Evolutionary conservation across 2,329 filamentous ascomycete genomes (phyloP).

Genomic region (Cryphonectria naterciae): DNA sequence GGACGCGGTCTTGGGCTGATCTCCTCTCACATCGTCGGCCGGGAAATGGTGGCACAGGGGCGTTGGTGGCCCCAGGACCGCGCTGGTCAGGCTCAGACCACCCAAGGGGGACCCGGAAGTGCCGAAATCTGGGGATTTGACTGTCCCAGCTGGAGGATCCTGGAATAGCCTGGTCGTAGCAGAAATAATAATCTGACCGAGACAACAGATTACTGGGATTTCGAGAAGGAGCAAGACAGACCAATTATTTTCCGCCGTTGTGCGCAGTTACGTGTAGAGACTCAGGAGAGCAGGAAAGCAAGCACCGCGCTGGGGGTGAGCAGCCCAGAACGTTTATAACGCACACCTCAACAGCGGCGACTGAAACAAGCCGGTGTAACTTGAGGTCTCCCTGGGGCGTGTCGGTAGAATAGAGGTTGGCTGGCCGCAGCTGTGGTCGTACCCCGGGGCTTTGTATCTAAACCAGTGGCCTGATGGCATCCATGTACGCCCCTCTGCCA

Average conservation of each 20-base stretch:
- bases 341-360: slow-evolving; percentile 23
- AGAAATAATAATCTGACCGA: slow-evolving; percentile 23
- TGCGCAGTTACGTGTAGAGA: slow-evolving; percentile 30
- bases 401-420: slow-evolving; percentile 25
- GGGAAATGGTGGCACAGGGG: slow-evolving; percentile 5
- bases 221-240: slow-evolving; percentile 29
- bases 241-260: slow-evolving; percentile 33
- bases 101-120: not conserved
- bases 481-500: slow-evolving; percentile 13
- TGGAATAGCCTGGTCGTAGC: not conserved
- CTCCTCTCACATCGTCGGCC: slow-evolving; percentile 24
- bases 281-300: slow-evolving; percentile 28
- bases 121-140: slow-evolving; percentile 8
- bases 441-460: slow-evolving; percentile 19
- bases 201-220: slow-evolving; percentile 20
- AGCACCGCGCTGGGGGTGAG: slow-evolving; percentile 21
- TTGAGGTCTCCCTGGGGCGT: slow-evolving; percentile 21
- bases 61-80: slow-evolving; percentile 10
- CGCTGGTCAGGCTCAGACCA: slow-evolving; percentile 9
- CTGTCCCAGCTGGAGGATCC: not conserved
- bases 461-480: slow-evolving; percentile 12
- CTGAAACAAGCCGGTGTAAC: slow-evolving; percentile 32
- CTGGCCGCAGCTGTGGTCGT: slow-evolving; percentile 30
- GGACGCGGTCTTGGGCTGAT: not conserved
- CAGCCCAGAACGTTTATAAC: slow-evolving; percentile 30